These are phyloP conservation scores for Kwoniella dendrophila DNA, from an alignment of 768 basidiomycete genomes.

Conservation along the genomic window DNA sequence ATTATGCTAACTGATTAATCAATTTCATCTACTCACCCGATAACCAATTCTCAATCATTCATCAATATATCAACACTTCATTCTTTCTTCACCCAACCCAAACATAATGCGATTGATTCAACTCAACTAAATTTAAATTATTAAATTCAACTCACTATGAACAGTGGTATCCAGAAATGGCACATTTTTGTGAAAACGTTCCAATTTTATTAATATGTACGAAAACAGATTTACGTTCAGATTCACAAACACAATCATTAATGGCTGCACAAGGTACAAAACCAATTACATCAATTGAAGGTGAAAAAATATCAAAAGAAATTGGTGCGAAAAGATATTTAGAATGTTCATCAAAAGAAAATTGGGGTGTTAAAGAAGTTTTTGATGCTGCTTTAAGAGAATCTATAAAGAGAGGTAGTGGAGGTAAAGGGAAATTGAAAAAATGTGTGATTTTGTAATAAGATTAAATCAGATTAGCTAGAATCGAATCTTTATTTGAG, in stretches of 20 bases:
- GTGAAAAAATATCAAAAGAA: slow-evolving; percentile 79
- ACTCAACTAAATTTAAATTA: no score
- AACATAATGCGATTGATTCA: no score
- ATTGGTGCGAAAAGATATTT: slow-evolving; percentile 85
- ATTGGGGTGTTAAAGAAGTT: slow-evolving; percentile 84
- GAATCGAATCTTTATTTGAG: no score
- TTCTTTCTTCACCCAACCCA: no score
- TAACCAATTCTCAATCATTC: no score
- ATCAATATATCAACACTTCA: no score
- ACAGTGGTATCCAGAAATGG: slow-evolving; percentile 57
- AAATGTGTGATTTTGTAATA: slow-evolving; percentile 69
- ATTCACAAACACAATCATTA: slow-evolving; percentile 47
- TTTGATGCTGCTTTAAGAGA: slow-evolving; percentile 86
- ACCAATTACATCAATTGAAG: slow-evolving; percentile 81
- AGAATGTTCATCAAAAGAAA: slow-evolving; percentile 94
- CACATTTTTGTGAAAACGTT: slow-evolving; percentile 55
- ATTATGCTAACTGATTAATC: no score
- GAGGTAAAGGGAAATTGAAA: slow-evolving; percentile 71
- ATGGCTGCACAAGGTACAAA: slow-evolving; percentile 73
- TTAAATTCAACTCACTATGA: not conserved
- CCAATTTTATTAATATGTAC: slow-evolving; percentile 55
- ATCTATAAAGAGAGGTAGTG: slow-evolving; percentile 73
- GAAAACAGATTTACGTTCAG: slow-evolving; percentile 55
- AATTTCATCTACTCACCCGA: no score
- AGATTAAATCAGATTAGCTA: not conserved